Evolutionary conservation across 2,329 filamentous ascomycete species (phyloP).

Genomic region (Exutisphaerella laricina): DNA sequence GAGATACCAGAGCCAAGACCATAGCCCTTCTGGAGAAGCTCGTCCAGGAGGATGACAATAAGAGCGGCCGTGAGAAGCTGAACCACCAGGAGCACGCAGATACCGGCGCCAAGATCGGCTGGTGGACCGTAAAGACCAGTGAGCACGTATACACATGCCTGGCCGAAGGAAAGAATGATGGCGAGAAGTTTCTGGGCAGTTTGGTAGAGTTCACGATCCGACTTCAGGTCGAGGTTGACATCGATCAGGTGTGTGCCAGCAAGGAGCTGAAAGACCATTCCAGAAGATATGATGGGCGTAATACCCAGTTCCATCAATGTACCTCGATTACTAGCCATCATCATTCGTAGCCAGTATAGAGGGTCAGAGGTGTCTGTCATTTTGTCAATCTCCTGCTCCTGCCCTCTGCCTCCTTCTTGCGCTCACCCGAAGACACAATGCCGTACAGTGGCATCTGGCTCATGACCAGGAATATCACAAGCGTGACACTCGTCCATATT

Average conservation of each 20-base stretch:
- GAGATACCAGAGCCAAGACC: slow-evolving; percentile 98
- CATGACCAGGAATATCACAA: slow-evolving; percentile 99
- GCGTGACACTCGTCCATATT: slow-evolving; percentile 58
- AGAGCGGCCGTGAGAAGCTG: slow-evolving; percentile 96
- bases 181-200: slow-evolving; percentile 97
- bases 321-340: slow-evolving; percentile 87
- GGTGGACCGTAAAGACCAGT: slow-evolving; percentile 96
- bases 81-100: slow-evolving; percentile 96
- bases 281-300: slow-evolving; percentile 97
- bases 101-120: slow-evolving; percentile 92
- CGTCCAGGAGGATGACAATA: slow-evolving; percentile 98
- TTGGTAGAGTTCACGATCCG: slow-evolving; percentile 99
- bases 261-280: slow-evolving; percentile 99
- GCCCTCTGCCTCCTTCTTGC: neutral
- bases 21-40: slow-evolving; percentile 99
- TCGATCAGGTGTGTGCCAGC: slow-evolving; percentile 99
- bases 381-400: slow-evolving; percentile 15
- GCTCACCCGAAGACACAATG: slow-evolving; percentile 78
- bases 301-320: slow-evolving; percentile 48
- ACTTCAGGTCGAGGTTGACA: slow-evolving; percentile 99
- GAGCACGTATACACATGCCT: slow-evolving; percentile 96
- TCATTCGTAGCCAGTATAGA: slow-evolving; percentile 99
- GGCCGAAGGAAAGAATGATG: slow-evolving; percentile 95
- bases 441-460: slow-evolving; percentile 98
- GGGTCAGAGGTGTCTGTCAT: slow-evolving; percentile 74